These are phyloP conservation scores for Fusarium heterosporum DNA, from an alignment of 2,329 filamentous ascomycete species.

Conservation along the genomic window DNA sequence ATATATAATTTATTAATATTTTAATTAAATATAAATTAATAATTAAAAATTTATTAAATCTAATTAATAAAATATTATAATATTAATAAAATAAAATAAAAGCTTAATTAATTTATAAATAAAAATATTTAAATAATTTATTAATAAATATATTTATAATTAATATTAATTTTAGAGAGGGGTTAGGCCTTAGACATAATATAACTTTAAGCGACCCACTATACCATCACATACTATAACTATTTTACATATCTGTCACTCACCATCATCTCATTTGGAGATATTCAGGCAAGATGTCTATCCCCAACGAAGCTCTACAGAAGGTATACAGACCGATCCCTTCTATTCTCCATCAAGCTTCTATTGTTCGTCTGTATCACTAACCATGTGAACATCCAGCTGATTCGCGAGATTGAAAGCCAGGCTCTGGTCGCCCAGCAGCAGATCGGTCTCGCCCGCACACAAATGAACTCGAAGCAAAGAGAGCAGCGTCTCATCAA, in stretches of 20 bases:
- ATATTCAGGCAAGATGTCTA: conserved; percentile 73
- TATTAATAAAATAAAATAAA: neutral
- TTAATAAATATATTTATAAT: neutral
- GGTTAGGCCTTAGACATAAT: too few species aligned
- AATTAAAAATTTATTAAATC: too few species aligned
- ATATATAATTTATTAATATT: too few species aligned
- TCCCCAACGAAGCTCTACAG: conserved; percentile 92
- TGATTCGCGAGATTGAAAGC: conserved; percentile 92
- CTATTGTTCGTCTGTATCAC: neutral
- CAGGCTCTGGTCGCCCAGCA: conserved; percentile 91
- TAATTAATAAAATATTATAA: too few species aligned
- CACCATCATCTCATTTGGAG: neutral
- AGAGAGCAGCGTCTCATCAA: conserved; percentile 90
- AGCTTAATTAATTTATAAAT: neutral
- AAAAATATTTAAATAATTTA: neutral
- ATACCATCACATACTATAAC: too few species aligned
- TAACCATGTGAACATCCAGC: conserved; percentile 60
- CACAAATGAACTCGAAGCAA: conserved; percentile 86
- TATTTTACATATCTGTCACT: neutral
- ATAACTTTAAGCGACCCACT: too few species aligned
- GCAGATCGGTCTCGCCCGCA: conserved; percentile 86
- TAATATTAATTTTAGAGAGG: neutral
- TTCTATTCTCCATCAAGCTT: too few species aligned
- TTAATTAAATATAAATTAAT: too few species aligned
- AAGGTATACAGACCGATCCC: conserved; percentile 70